Evolutionary conservation across 129 eudicot species (phyloP), one percentile per base, ranked within the genome.

Genomic region (Arctium minus): DNA sequence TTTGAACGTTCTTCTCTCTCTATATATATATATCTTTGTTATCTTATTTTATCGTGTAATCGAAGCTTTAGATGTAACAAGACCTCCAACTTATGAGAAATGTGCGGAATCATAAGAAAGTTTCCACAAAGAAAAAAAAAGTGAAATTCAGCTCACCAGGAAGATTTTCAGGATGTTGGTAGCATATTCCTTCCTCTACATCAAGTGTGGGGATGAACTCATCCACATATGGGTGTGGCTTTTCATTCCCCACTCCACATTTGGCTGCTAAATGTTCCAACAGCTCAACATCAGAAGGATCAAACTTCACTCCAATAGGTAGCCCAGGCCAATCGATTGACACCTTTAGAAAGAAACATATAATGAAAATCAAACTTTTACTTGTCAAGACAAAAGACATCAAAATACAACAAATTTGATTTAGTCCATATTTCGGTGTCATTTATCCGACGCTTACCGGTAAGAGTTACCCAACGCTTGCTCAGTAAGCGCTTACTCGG

Each of bases 141-240:
- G 29, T 67, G 35, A 67, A 67, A 31, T 69, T 38, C 15, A 22
- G 32, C 89, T 84, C 17, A 93, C 99, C 98, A 32, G 98, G 99
- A 82, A 96, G 97, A 88, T 96, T 86, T 86, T 88, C 89, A n/a
- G 99, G 99, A 82, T 96, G 99, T 39, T 89, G 83, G 80, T 85
- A 91, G 75, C 95, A 93, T 38, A 96, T 96, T 76, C 99, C 99
- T 72, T 86, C 89, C 1, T 87, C 89, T 30, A 10, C 82, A 42
- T 89, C 91, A 12, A 96, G 81, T 22, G 99, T 91, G 2, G 92
- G 95, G 81, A 96, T 96, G 87, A 93, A 93, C 75, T 88, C 95
- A 39, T 93, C 97, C 33, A 96, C 86, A 60, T 85, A 88, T 70
- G 65, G 62, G 83, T 96, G 92, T 8, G 94, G 93, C 60, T 72